Conservation (phyloP, 1,139 yeast genomes). For the Debaryomyces psychrophilus region DNA sequence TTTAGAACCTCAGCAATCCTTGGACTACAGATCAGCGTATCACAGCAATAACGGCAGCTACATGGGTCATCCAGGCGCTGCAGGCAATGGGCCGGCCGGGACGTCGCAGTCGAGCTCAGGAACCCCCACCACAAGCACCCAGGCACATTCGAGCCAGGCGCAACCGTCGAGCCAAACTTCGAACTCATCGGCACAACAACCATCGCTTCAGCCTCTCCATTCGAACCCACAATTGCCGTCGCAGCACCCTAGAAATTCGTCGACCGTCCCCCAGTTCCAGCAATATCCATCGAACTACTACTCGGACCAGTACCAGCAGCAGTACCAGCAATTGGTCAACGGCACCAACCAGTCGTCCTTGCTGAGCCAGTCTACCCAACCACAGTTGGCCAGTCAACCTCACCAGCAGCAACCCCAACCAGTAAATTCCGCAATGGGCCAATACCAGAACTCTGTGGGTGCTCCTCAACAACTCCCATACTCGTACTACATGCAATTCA, state of each 20-base stretch:
- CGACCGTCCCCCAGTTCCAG: slow-evolving; percentile 16
- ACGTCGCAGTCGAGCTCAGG: background rate
- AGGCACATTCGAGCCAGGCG: slow-evolving; percentile 11
- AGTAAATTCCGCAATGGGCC: slow-evolving; percentile 15
- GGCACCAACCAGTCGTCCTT: slow-evolving; percentile 19
- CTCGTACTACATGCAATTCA: slow-evolving; percentile 17
- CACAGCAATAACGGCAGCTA: slow-evolving; percentile 10
- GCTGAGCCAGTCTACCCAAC: slow-evolving; percentile 16
- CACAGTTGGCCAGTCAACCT: slow-evolving; percentile 3
- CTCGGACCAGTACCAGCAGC: slow-evolving; percentile 15
- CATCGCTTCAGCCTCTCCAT: slow-evolving; percentile 9
- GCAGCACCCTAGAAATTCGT: slow-evolving; percentile 14
- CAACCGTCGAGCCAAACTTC: slow-evolving; percentile 10
- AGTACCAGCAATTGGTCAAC: slow-evolving; percentile 18
- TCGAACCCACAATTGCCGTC: slow-evolving; percentile 9
- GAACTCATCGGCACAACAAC: slow-evolving; percentile 9
- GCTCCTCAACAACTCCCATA: slow-evolving; percentile 15
- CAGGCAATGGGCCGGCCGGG: slow-evolving; percentile 1
- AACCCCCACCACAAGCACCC: slow-evolving; percentile 7
- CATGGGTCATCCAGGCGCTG: slow-evolving; percentile 5
- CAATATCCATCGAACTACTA: slow-evolving; percentile 15
- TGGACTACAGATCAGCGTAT: slow-evolving; percentile 15
- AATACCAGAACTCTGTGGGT: slow-evolving; percentile 14
- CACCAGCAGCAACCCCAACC: slow-evolving; percentile 14
- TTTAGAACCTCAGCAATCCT: slow-evolving; percentile 13